phyloP scores from a whole-genome alignment of 345 rosid genomes.

The Brassica juncea region DNA sequence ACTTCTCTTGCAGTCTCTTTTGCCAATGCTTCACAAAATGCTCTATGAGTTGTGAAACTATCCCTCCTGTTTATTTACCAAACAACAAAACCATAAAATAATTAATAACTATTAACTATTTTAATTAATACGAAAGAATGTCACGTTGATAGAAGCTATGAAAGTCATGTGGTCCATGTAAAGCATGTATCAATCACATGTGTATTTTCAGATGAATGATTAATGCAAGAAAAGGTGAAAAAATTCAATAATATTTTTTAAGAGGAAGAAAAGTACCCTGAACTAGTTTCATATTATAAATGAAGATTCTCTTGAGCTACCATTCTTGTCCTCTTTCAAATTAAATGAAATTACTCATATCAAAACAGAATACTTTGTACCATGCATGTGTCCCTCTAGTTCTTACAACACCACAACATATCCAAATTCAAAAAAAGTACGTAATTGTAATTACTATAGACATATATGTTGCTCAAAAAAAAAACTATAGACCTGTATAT shows the following conservation, averaged over 20 bases:
- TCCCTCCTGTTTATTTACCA: neutral
- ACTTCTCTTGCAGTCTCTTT: neutral
- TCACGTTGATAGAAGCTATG: neutral
- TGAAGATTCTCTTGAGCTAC: slow-evolving; percentile 46
- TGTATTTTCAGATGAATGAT: slow-evolving; percentile 8
- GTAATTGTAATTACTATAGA: slow-evolving; percentile 4
- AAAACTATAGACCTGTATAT: neutral
- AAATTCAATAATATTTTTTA: neutral
- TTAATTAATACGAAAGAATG: neutral
- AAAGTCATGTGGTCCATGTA: neutral
- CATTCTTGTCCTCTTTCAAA: slow-evolving; percentile 38
- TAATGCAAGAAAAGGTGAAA: slow-evolving; percentile 19
- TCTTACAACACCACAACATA: slow-evolving; percentile 25
- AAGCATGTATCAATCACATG: neutral
- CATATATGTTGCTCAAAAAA: too few relatives aligned
- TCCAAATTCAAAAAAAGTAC: slow-evolving; percentile 19
- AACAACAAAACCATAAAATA: neutral
- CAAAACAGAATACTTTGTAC: slow-evolving; percentile 40
- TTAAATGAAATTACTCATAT: slow-evolving; percentile 40
- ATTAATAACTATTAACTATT: neutral
- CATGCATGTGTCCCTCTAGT: slow-evolving; percentile 41
- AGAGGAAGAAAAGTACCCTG: slow-evolving; percentile 29
- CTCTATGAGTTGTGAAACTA: neutral
- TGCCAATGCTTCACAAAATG: neutral
- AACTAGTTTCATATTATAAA: slow-evolving; percentile 40